phyloP scores from a whole-genome alignment of 805 yeast genomes.

The Tetrapisispora taiwanensis region DNA sequence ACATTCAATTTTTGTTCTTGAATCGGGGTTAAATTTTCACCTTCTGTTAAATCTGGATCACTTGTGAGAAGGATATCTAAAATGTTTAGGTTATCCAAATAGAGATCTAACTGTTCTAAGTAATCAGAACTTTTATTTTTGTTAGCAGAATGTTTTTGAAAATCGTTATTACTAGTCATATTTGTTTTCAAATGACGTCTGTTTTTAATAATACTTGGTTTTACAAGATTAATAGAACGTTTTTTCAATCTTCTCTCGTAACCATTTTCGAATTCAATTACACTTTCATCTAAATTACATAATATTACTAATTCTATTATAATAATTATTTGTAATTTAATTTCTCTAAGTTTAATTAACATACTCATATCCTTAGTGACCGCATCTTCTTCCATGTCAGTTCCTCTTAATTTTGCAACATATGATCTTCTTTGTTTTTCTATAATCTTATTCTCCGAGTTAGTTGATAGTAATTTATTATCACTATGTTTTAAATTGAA shows the following conservation, averaged over 20 bases:
- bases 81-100: slow-evolving; percentile 43
- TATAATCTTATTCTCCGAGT: slow-evolving; percentile 13
- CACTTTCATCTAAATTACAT: slow-evolving; percentile 29
- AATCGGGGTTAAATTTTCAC: slow-evolving; percentile 6
- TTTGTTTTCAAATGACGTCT: slow-evolving; percentile 17
- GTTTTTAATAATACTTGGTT: slow-evolving; percentile 9
- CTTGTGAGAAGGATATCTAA: slow-evolving; percentile 40
- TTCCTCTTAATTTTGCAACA: slow-evolving; percentile 7
- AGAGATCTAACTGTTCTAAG: slow-evolving; percentile 32
- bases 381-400: slow-evolving; percentile 1
- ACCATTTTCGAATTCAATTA: slow-evolving; percentile 24
- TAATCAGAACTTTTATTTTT: slow-evolving; percentile 9
- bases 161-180: slow-evolving; percentile 15
- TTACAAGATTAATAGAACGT: slow-evolving; percentile 28
- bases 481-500: slow-evolving; percentile 36
- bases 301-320: slow-evolving; percentile 36
- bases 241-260: slow-evolving; percentile 16
- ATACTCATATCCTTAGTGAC: slow-evolving; percentile 27
- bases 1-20: slow-evolving; percentile 19
- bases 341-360: slow-evolving; percentile 43
- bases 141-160: neutral
- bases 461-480: slow-evolving; percentile 11
- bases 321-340: slow-evolving; percentile 44
- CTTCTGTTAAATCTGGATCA: slow-evolving; percentile 13
- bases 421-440: slow-evolving; percentile 15